A percentile compares a stretch with the other conserved stretches of the same genome.
These are phyloP conservation scores for Geoglossum cookeanum DNA, from an alignment of 2,329 filamentous ascomycete species.

Conservation along the genomic window DNA sequence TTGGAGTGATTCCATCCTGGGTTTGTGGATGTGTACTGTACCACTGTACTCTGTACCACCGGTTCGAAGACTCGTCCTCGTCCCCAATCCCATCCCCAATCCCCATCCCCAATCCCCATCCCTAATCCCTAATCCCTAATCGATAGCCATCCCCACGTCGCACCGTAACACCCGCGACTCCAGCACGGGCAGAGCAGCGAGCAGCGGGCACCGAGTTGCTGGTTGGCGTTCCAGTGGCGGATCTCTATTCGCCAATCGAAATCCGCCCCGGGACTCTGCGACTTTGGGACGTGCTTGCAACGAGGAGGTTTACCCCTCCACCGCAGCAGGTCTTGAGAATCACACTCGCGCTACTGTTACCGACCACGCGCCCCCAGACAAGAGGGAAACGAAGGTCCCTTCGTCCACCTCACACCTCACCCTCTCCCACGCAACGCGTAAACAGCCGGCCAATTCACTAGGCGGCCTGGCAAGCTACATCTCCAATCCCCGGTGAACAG, in stretches of 20 bases:
- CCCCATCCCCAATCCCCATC: too few species aligned
- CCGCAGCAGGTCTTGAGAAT: not conserved
- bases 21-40: too few species aligned
- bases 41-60: too few species aligned
- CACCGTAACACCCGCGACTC: not conserved
- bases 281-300: not conserved
- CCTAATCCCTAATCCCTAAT: too few species aligned
- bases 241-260: constrained; percentile 1
- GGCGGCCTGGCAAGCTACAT: not conserved
- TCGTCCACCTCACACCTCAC: not conserved
- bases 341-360: constrained; percentile 1
- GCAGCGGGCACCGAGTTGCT: not conserved
- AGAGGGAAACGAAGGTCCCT: not conserved
- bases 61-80: too few species aligned
- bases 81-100: too few species aligned
- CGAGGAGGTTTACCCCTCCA: constrained; percentile 1
- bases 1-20: too few species aligned
- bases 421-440: not conserved
- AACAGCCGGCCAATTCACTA: not conserved
- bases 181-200: not conserved
- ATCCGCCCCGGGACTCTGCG: not conserved
- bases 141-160: not conserved
- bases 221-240: constrained; percentile 1
- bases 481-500: too few species aligned
- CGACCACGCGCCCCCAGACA: constrained; percentile 1